Evolutionary conservation across 805 yeast genomes (phyloP).

Genomic region (Starmerella vaccinii): DNA sequence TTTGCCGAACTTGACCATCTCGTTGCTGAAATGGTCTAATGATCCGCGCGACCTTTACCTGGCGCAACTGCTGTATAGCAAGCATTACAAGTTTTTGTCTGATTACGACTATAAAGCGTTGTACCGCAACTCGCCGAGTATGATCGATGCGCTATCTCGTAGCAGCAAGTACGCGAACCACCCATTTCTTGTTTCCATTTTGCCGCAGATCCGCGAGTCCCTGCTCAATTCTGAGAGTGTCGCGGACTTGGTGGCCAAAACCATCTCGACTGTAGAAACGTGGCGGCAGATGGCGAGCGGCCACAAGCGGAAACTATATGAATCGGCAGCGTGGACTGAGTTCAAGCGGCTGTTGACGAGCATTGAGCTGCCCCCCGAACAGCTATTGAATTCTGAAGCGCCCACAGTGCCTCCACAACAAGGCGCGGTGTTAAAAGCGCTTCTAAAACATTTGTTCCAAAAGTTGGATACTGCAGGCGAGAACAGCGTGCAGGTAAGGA

Average conservation of each 20-base stretch:
- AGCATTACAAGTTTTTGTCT: neutral
- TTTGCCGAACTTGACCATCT: constrained; percentile 12
- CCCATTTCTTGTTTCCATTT: neutral
- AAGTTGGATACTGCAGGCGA: neutral
- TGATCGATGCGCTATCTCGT: neutral
- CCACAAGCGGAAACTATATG: neutral
- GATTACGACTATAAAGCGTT: neutral
- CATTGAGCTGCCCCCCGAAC: neutral
- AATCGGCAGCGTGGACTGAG: neutral
- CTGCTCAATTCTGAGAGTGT: neutral
- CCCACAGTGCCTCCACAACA: neutral
- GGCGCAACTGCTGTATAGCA: constrained; percentile 15
- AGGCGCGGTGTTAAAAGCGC: constrained; percentile 4
- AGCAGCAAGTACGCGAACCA: neutral
- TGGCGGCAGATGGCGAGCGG: neutral
- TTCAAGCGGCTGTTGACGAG: neutral
- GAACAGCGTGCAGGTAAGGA: constrained; percentile 12
- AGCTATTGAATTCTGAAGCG: neutral
- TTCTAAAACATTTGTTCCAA: constrained; percentile 1
- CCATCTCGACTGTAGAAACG: neutral
- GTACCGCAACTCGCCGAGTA: neutral
- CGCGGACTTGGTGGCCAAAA: neutral
- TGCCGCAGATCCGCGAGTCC: constrained; percentile 8
- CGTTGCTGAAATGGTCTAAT: constrained; percentile 16
- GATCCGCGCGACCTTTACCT: constrained; percentile 15